phyloP scores from a whole-genome alignment of 1,139 yeast species.

The Nakaseomyces kungkrabaensis region DNA sequence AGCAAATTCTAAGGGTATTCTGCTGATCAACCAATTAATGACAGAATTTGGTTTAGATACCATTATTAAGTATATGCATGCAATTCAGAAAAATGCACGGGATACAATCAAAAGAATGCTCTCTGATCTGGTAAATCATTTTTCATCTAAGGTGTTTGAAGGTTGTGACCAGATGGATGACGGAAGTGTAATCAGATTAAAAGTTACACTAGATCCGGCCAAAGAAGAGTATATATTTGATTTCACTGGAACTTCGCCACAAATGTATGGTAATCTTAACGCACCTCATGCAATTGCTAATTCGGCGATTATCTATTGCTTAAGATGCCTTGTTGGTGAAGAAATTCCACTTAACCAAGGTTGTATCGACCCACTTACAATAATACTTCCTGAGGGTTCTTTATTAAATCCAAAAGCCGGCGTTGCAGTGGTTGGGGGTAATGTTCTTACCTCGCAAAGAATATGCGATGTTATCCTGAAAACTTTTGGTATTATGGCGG shows the following conservation, averaged over 20 bases:
- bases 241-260: constrained; percentile 45
- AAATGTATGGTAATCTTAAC: constrained; percentile 51
- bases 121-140: constrained; percentile 25
- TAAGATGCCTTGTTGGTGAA: constrained; percentile 63
- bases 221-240: constrained; percentile 35
- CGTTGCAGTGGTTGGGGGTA: constrained; percentile 85
- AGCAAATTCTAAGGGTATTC: constrained; percentile 40
- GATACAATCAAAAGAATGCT: constrained; percentile 33
- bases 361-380: constrained; percentile 59
- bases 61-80: constrained; percentile 37
- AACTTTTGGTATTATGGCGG: constrained; percentile 70
- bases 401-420: constrained; percentile 61
- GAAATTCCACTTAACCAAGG: constrained; percentile 84
- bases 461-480: constrained; percentile 69
- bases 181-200: constrained; percentile 35
- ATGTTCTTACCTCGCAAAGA: constrained; percentile 79
- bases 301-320: constrained; percentile 72
- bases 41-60: constrained; percentile 32
- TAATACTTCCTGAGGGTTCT: constrained; percentile 58
- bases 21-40: constrained; percentile 32
- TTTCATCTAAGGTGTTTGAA: constrained; percentile 19
- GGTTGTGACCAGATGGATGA: constrained; percentile 40
- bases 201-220: constrained; percentile 34
- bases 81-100: constrained; percentile 38
- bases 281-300: constrained; percentile 67